Conservation (phyloP, 345 rosid species). For the Theobroma cacao region DNA sequence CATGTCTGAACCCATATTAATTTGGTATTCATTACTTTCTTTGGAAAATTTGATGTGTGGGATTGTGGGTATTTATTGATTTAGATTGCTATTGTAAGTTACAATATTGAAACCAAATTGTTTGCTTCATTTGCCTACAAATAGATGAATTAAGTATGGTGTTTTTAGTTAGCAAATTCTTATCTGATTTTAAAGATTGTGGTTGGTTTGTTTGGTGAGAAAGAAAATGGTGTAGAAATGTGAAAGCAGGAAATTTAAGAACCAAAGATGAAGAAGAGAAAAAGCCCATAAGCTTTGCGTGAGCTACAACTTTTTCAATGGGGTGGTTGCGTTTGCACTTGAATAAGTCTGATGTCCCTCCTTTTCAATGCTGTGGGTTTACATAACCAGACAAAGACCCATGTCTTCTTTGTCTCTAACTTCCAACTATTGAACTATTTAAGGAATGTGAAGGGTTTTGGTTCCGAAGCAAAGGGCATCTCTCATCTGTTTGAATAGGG, state of each 20-base stretch:
- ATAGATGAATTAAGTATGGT: not conserved
- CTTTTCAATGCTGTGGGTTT: too few relatives aligned
- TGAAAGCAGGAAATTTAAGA: not conserved
- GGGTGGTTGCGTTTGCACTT: not conserved
- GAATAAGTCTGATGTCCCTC: not conserved
- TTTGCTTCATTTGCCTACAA: not conserved
- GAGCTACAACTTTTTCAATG: not conserved
- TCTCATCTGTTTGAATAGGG: too few relatives aligned
- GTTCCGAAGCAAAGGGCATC: too few relatives aligned
- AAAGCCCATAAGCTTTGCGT: not conserved
- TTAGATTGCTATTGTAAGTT: not conserved
- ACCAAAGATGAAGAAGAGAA: not conserved
- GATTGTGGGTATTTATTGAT: not conserved
- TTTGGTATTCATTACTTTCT: not conserved
- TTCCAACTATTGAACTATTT: too few relatives aligned
- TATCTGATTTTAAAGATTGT: not conserved
- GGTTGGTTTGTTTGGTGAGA: constrained; percentile 14
- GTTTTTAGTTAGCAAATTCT: not conserved
- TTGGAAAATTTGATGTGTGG: not conserved
- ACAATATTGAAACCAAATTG: not conserved
- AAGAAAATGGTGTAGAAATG: not conserved
- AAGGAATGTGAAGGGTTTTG: too few relatives aligned
- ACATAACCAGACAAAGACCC: too few relatives aligned
- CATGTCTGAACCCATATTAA: not conserved
- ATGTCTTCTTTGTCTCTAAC: too few relatives aligned